Evolutionary conservation across 768 basidiomycete genomes (phyloP).

Genomic region (Mycena epipterygia): DNA sequence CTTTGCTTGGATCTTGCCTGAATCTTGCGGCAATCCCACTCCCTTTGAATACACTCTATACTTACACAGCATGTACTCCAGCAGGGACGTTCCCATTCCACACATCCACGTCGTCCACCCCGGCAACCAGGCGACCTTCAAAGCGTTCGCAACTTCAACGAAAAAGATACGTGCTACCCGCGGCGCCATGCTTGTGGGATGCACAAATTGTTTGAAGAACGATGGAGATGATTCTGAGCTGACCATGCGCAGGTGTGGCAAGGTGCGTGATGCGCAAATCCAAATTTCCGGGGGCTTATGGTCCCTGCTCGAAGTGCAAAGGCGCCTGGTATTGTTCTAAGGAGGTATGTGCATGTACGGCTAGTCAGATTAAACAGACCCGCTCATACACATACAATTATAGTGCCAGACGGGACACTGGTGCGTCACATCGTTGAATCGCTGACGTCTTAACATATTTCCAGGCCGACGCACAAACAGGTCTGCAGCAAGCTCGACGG

Average conservation of each 20-base stretch:
- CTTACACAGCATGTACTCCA: too few relatives aligned
- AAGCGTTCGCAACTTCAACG: background rate
- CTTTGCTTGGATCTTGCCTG: too few relatives aligned
- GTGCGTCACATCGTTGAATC: background rate
- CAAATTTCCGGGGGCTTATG: background rate
- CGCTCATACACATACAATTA: background rate
- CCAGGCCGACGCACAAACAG: slow-evolving; percentile 19
- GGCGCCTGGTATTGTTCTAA: slow-evolving; percentile 19
- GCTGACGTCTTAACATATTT: background rate
- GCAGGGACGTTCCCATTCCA: too few relatives aligned
- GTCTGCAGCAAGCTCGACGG: background rate
- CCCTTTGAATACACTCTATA: too few relatives aligned
- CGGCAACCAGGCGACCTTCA: slow-evolving; percentile 9
- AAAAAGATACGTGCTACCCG: background rate
- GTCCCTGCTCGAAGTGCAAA: slow-evolving; percentile 4
- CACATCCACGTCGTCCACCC: slow-evolving; percentile 6
- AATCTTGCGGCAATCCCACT: too few relatives aligned
- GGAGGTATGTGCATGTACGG: slow-evolving; percentile 11
- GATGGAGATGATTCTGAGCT: background rate
- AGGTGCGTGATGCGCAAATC: background rate
- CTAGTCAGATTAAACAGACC: too few relatives aligned
- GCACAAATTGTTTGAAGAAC: slow-evolving; percentile 14
- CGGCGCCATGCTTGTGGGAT: background rate
- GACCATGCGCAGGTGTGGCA: background rate
- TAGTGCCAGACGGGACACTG: slow-evolving; percentile 18